Percentiles rank a stretch among this genome's conserved stretches.
phyloP scores from a whole-genome alignment of 2,329 filamentous ascomycete genomes.

The Ustulina deusta region DNA sequence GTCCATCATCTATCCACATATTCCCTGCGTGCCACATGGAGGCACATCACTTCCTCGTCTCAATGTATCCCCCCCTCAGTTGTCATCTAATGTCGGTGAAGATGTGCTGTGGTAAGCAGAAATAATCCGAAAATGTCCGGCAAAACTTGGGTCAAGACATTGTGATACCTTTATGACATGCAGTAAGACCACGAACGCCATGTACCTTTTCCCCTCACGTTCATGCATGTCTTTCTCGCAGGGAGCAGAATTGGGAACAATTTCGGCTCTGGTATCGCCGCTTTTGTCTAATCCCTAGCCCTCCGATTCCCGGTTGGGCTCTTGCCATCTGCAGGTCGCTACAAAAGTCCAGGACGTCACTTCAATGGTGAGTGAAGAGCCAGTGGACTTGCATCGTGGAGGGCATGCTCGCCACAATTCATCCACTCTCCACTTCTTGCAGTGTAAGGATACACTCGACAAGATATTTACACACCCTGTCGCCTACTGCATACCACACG shows the following conservation, averaged over 20 bases:
- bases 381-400: conserved; percentile 24
- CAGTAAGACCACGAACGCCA: conserved; percentile 4
- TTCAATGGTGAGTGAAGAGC: conserved; percentile 13
- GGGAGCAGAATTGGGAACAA: conserved; percentile 18
- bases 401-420: conserved; percentile 26
- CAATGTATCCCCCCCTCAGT: conserved; percentile 8
- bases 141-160: conserved; percentile 4
- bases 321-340: conserved; percentile 21
- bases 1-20: conserved; percentile 20
- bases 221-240: conserved; percentile 23
- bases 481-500: conserved; percentile 16
- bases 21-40: conserved; percentile 38
- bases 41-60: conserved; percentile 21
- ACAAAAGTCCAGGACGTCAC: conserved; percentile 15
- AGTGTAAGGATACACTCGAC: not conserved
- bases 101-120: not conserved
- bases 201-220: conserved; percentile 23
- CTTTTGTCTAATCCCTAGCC: conserved; percentile 16
- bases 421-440: not conserved
- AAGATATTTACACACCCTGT: conserved; percentile 1
- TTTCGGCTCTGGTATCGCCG: conserved; percentile 6
- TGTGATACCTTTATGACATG: conserved; percentile 18
- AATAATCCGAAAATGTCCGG: conserved; percentile 9
- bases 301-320: conserved; percentile 15
- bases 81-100: conserved; percentile 5